Conservation (phyloP, 257 asterid species). For the Solanum bulbocastanum region DNA sequence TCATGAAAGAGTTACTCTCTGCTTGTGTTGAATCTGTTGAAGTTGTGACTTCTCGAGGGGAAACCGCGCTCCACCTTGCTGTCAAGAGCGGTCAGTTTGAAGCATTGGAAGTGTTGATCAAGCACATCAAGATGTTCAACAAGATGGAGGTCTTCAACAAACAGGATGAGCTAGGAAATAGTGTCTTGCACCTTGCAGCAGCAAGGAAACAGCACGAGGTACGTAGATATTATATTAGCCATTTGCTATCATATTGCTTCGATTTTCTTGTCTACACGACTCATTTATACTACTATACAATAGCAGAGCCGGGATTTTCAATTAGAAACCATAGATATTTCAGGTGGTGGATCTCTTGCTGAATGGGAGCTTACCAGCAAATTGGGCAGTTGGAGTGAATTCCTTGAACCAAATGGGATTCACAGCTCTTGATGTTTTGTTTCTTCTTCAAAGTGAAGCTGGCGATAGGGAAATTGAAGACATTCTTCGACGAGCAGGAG, state of each 20-base stretch:
- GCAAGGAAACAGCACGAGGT: constrained; percentile 41
- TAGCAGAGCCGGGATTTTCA: not conserved
- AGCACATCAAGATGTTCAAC: constrained; percentile 8
- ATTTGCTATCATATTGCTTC: not conserved
- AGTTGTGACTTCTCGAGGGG: constrained; percentile 21
- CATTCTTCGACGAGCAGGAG: constrained; percentile 1
- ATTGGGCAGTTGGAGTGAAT: constrained; percentile 24
- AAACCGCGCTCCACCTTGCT: constrained; percentile 26
- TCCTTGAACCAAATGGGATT: constrained; percentile 23
- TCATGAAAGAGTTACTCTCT: constrained; percentile 11
- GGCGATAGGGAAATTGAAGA: constrained; percentile 12
- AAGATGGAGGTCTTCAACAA: constrained; percentile 9
- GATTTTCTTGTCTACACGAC: not conserved
- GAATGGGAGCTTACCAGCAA: constrained; percentile 7
- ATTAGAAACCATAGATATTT: not conserved
- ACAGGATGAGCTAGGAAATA: constrained; percentile 6
- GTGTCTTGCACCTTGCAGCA: constrained; percentile 21
- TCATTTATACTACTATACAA: not conserved
- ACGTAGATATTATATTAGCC: not conserved
- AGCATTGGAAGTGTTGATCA: constrained; percentile 1
- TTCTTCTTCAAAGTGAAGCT: not conserved
- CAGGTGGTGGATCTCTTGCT: constrained; percentile 32
- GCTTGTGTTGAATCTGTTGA: constrained; percentile 6
- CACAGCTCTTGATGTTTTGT: constrained; percentile 33
- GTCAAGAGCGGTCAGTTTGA: constrained; percentile 9